A percentile compares a stretch with the other conserved stretches of the same genome.
These are phyloP conservation scores for Cutaneotrichosporon sp. DNA, from an alignment of 1,284 basidiomycete genomes.

Conservation along the genomic window DNA sequence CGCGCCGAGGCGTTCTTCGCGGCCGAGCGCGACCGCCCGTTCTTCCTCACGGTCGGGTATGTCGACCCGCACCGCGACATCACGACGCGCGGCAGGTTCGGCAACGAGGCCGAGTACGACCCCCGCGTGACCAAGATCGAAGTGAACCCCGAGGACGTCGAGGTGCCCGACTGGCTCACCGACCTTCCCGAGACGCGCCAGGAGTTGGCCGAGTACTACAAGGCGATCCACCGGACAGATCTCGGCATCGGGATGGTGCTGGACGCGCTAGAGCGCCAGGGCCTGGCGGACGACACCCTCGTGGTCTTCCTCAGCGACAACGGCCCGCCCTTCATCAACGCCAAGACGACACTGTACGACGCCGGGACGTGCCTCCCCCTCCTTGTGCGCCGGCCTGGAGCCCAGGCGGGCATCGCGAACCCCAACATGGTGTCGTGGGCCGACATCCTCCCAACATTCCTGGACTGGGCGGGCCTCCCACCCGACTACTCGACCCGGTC, in stretches of 20 bases:
- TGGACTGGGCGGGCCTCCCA: slow-evolving; percentile 25
- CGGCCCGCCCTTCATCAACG: slow-evolving; percentile 34
- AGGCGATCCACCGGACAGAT: slow-evolving; percentile 28
- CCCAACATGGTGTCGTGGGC: slow-evolving; percentile 28
- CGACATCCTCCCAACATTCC: slow-evolving; percentile 30
- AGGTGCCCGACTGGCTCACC: slow-evolving; percentile 23
- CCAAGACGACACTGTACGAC: slow-evolving; percentile 35
- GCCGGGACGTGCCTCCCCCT: slow-evolving; percentile 28
- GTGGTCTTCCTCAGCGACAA: slow-evolving; percentile 32
- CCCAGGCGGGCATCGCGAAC: slow-evolving; percentile 17
- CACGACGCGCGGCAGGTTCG: slow-evolving; percentile 28
- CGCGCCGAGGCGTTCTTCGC: slow-evolving; percentile 28
- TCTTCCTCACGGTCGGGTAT: slow-evolving; percentile 28
- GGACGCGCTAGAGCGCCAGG: slow-evolving; percentile 14
- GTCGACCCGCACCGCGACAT: slow-evolving; percentile 31
- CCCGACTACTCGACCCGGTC: no score
- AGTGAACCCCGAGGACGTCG: slow-evolving; percentile 13
- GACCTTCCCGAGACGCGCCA: slow-evolving; percentile 24
- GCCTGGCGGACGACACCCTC: slow-evolving; percentile 21
- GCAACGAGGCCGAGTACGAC: slow-evolving; percentile 17
- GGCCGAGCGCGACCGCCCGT: slow-evolving; percentile 21
- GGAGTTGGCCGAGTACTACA: slow-evolving; percentile 31
- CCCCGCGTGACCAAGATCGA: slow-evolving; percentile 3
- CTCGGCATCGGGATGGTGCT: slow-evolving; percentile 31
- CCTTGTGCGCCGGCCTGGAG: slow-evolving; percentile 23